Evolutionary conservation across 2,329 filamentous ascomycete species (phyloP), one percentile per base, ranked within the genome.

Genomic region (Zopfia rhizophila): DNA sequence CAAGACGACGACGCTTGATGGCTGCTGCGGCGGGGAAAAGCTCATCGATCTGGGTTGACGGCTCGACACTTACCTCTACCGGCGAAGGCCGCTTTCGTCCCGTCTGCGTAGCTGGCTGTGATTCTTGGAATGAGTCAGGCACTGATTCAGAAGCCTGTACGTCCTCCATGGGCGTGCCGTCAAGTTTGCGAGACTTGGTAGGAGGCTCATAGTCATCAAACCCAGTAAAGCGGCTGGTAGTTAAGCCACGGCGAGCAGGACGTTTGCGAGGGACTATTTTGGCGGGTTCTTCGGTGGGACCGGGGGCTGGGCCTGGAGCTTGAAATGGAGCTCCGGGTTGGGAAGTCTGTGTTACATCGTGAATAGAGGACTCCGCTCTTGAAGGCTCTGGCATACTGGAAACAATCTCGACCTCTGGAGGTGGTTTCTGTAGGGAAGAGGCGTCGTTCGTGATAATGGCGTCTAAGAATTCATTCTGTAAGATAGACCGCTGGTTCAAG

Each of bases 391-490:
- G 48, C 25, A 54, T 55, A 25, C 49, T 66, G 5, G 61, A 58
- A 4, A 45, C 25, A 12, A 51, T 41, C 16, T 61, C 54, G 8
- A 56, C 80, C 3, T 73, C 70, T 10, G 73, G 70, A 5, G 95
- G 79, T 5, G 86, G 81, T 25, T 85, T 82, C 46, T 89, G 85
- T 14, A 97, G 77, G 30, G 82, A 80, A 48, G 82, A 84, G 5
- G 90, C 84, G 72, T 97, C 87, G 38, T 88, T 88, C n/a, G 79
- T 85, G 19, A 97, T 74, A 32, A 99, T 94, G 1, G 89, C 89
- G 68, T 96, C 91, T 2, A 99, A 79, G 52, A 99, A 96, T 60
- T 97, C 92, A 46, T 88, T 91, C 64, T 97, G 91, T 58, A 93
- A 86, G 40, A 97, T 87, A 2, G 91, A 86, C 3, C 91, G 84